Evolutionary conservation across 1,284 basidiomycete species (phyloP).

Genomic region (Thelephora terrestris): DNA sequence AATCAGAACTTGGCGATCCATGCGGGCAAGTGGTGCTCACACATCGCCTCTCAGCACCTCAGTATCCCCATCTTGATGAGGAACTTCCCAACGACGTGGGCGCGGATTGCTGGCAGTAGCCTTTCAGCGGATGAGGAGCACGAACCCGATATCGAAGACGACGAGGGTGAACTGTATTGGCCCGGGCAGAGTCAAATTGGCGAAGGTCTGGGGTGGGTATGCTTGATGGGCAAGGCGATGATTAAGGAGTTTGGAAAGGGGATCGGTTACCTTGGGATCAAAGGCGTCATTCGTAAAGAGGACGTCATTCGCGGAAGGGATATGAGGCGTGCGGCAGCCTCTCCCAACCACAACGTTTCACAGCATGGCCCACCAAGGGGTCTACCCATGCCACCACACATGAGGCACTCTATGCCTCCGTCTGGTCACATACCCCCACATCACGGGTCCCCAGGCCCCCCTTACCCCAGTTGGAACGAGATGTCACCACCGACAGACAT

Average conservation of each 20-base stretch:
- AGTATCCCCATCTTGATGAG: constrained; percentile 54
- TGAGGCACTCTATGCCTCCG: no score
- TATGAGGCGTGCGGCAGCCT: not conserved
- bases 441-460: no score
- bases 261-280: constrained; percentile 57
- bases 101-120: constrained; percentile 56
- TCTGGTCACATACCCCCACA: no score
- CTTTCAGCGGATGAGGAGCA: constrained; percentile 54
- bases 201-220: constrained; percentile 71
- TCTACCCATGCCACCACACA: no score
- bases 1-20: not conserved
- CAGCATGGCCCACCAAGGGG: no score
- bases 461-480: no score
- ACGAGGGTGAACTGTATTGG: constrained; percentile 74
- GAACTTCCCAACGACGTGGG: constrained; percentile 63
- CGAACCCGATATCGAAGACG: constrained; percentile 71
- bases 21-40: not conserved
- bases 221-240: constrained; percentile 72
- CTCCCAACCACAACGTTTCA: not conserved
- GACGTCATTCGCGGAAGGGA: constrained; percentile 15
- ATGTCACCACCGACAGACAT: no score
- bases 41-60: constrained; percentile 24
- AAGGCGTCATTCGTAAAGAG: constrained; percentile 58
- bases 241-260: constrained; percentile 65
- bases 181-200: constrained; percentile 58